Conservation (phyloP, 257 asterid species). For the Solanum sejunctum region DNA sequence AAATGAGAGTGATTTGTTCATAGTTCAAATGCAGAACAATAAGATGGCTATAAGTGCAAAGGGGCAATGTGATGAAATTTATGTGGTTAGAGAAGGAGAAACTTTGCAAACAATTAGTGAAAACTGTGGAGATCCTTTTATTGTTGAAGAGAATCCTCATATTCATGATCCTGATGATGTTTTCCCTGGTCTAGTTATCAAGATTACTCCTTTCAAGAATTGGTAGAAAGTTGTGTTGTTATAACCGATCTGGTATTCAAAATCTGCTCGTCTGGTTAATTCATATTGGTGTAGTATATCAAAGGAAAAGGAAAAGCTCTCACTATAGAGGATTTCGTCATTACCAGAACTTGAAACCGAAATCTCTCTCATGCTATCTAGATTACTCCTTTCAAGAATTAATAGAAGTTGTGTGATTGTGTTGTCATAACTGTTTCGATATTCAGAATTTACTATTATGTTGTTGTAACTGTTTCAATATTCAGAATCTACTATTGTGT, state of each 20-base stretch:
- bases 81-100: constrained; percentile 73
- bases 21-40: not conserved
- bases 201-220: constrained; percentile 46
- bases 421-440: too few species aligned
- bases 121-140: constrained; percentile 72
- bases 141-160: constrained; percentile 85
- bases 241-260: not conserved
- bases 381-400: constrained; percentile 42
- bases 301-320: too few species aligned
- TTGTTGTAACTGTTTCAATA: too few species aligned
- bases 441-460: not conserved
- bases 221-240: not conserved
- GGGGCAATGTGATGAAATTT: constrained; percentile 56
- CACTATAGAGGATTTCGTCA: too few species aligned
- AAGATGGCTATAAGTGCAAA: not conserved
- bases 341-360: too few species aligned
- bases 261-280: not conserved
- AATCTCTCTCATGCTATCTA: constrained; percentile 28
- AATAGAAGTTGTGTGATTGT: not conserved
- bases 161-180: constrained; percentile 87
- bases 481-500: not conserved
- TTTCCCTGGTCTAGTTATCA: constrained; percentile 70
- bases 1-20: constrained; percentile 13
- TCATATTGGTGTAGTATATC: not conserved
- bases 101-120: constrained; percentile 67